phyloP scores from a whole-genome alignment of 116 monocot genomes.

The Posidonia oceanica region DNA sequence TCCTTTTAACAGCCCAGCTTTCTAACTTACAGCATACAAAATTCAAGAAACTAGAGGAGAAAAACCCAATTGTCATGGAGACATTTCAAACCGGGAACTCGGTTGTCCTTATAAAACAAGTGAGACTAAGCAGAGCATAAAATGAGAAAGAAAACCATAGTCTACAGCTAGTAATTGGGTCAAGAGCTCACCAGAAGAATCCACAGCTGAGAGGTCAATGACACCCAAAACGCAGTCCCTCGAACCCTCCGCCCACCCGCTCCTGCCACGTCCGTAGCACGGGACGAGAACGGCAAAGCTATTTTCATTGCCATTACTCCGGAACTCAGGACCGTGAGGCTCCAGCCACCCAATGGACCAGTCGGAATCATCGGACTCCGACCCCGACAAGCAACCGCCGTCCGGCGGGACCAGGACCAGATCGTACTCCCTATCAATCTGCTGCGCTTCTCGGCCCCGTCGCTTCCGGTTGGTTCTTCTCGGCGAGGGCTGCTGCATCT shows the following conservation, averaged over 20 bases:
- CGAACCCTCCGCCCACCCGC: constrained; percentile 16
- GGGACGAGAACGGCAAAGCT: constrained; percentile 72
- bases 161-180: neutral
- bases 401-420: constrained; percentile 57
- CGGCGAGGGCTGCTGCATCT: constrained; percentile 1
- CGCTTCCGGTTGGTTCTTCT: constrained; percentile 30
- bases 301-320: constrained; percentile 21
- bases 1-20: too few species aligned
- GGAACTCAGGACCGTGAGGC: constrained; percentile 41
- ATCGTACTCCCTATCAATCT: constrained; percentile 57
- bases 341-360: constrained; percentile 79
- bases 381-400: constrained; percentile 29
- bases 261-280: constrained; percentile 40
- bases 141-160: neutral
- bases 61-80: too few species aligned
- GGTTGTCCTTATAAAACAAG: neutral
- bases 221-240: constrained; percentile 17
- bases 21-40: neutral
- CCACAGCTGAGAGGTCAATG: constrained; percentile 3
- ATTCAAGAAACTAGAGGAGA: too few species aligned
- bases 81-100: too few species aligned
- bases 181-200: constrained; percentile 30
- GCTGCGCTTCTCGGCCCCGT: constrained; percentile 32
- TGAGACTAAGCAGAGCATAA: neutral
- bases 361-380: constrained; percentile 57